Conservation (phyloP, 1,284 basidiomycete genomes). For the Apiotrichum porosum region DNA sequence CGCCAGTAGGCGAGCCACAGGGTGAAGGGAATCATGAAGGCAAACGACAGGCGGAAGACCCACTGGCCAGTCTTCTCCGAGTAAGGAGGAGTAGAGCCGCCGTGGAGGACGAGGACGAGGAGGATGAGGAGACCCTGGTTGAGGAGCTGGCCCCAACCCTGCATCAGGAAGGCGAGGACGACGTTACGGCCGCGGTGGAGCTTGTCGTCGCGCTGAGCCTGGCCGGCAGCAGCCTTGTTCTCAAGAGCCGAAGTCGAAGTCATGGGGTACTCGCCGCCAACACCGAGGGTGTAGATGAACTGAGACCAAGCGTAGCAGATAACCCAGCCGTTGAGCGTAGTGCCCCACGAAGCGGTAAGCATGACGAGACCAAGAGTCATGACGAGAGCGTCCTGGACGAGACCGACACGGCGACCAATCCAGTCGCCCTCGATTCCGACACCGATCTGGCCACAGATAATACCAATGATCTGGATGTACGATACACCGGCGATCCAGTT, state of each 20-base stretch:
- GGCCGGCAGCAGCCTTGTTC: constrained; percentile 42
- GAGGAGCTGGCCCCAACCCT: constrained; percentile 55
- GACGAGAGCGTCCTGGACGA: constrained; percentile 50
- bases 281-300: constrained; percentile 53
- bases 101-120: constrained; percentile 54
- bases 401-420: constrained; percentile 54
- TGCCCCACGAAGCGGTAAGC: constrained; percentile 56
- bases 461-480: constrained; percentile 46
- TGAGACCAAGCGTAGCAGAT: constrained; percentile 53
- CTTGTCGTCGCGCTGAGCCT: constrained; percentile 51
- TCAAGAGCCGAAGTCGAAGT: constrained; percentile 55
- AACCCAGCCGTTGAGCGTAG: constrained; percentile 54
- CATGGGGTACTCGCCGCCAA: constrained; percentile 56
- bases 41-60: constrained; percentile 56
- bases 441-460: constrained; percentile 55
- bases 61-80: constrained; percentile 51
- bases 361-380: constrained; percentile 53
- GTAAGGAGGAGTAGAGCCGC: constrained; percentile 45
- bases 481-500: constrained; percentile 51
- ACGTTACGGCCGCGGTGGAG: constrained; percentile 56
- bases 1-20: constrained; percentile 56
- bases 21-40: constrained; percentile 52
- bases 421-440: constrained; percentile 57
- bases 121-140: constrained; percentile 54
- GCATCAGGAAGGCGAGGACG: constrained; percentile 55